These are phyloP conservation scores for Sarocladium kiliense DNA, from an alignment of 2,329 filamentous ascomycete species.

Conservation along the genomic window DNA sequence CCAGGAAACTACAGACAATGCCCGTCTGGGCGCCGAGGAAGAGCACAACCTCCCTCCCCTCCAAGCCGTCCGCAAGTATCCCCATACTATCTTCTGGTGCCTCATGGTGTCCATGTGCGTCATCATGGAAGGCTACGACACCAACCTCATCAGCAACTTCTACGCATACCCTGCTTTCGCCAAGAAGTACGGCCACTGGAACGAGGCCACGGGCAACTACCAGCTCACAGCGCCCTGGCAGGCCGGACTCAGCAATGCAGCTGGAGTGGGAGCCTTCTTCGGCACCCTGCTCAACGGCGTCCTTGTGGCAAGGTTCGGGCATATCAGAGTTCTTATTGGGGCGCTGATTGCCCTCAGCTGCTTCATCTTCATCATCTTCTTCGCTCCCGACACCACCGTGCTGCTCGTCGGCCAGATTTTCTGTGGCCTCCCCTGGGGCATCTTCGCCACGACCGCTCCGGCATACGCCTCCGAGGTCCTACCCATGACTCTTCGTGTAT, in stretches of 20 bases:
- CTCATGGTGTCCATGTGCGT: conserved; percentile 16
- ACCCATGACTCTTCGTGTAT: conserved; percentile 27
- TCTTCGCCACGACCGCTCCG: conserved; percentile 33
- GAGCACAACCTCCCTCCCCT: conserved; percentile 4
- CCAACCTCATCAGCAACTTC: conserved; percentile 19
- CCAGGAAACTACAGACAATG: conserved; percentile 2
- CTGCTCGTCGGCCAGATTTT: conserved; percentile 34
- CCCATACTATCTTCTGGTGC: conserved; percentile 5
- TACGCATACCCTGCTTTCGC: conserved; percentile 23
- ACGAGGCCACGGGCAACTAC: conserved; percentile 23
- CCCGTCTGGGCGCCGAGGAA: conserved; percentile 2
- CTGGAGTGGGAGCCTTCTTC: conserved; percentile 37
- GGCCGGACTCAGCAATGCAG: conserved; percentile 35
- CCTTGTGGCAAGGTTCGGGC: conserved; percentile 33
- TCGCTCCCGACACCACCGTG: conserved; percentile 26
- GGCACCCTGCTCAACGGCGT: conserved; percentile 40
- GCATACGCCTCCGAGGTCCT: conserved; percentile 36
- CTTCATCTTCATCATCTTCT: conserved; percentile 38
- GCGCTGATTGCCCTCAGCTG: conserved; percentile 28
- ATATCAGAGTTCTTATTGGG: conserved; percentile 33
- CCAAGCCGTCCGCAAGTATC: conserved; percentile 4
- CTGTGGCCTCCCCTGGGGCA: conserved; percentile 35
- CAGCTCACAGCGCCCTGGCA: conserved; percentile 42
- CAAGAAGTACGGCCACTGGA: conserved; percentile 19
- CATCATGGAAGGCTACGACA: conserved; percentile 25